A percentile compares a stretch with the other conserved stretches of the same genome.
Conservation (phyloP, 495 filamentous ascomycete genomes). For the Physcia stellaris region DNA sequence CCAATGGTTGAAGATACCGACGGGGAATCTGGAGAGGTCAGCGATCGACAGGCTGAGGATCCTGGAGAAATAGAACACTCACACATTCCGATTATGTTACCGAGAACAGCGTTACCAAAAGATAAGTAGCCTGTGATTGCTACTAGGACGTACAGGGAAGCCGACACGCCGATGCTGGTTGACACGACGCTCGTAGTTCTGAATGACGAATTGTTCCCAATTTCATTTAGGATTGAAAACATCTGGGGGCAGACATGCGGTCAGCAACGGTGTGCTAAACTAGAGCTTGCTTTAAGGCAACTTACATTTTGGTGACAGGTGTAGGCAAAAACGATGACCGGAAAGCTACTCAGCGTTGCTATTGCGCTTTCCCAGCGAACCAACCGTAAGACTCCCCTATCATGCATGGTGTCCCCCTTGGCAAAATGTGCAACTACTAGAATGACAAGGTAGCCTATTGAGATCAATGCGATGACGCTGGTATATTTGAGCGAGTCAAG, state of each 20-base stretch:
- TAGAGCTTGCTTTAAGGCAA: background rate
- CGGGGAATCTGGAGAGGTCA: conserved; percentile 39
- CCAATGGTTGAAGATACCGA: conserved; percentile 80
- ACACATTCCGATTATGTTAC: conserved; percentile 92
- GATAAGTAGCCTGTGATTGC: conserved; percentile 92
- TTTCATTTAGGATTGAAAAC: conserved; percentile 97
- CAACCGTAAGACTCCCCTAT: conserved; percentile 58
- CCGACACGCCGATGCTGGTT: conserved; percentile 70
- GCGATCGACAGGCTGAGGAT: conserved; percentile 1
- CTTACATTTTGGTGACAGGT: conserved; percentile 95
- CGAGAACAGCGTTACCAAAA: conserved; percentile 72
- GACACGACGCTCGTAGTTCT: conserved; percentile 69
- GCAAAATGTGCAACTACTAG: conserved; percentile 83
- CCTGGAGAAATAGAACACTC: conserved; percentile 16
- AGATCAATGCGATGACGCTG: conserved; percentile 77
- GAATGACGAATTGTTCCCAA: conserved; percentile 67
- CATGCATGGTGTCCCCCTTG: conserved; percentile 57
- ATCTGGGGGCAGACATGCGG: conserved; percentile 41
- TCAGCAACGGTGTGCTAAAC: conserved; percentile 3
- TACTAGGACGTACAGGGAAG: conserved; percentile 72
- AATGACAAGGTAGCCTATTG: conserved; percentile 86
- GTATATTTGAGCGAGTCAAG: conserved; percentile 96
- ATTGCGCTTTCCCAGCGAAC: conserved; percentile 68
- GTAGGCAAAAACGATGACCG: conserved; percentile 94
- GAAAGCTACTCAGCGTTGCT: conserved; percentile 69